A percentile compares a stretch with the other conserved stretches of the same genome.
These are phyloP conservation scores for Aureobasidium lini DNA, from an alignment of 2,329 filamentous ascomycete species.

Conservation along the genomic window DNA sequence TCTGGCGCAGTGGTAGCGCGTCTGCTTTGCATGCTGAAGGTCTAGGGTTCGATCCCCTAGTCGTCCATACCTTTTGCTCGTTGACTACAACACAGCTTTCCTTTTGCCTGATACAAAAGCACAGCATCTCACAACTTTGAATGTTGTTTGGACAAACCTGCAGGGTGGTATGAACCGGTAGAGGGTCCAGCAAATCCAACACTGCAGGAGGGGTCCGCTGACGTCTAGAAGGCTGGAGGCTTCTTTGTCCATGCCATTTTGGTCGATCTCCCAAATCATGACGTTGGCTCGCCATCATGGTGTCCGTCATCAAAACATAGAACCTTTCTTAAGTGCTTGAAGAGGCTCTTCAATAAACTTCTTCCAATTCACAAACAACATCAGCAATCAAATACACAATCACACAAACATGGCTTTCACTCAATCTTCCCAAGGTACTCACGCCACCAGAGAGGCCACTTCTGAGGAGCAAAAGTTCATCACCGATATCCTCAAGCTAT, in stretches of 20 bases:
- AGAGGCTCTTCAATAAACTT: neutral
- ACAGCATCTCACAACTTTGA: neutral
- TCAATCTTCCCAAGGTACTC: slow-evolving; percentile 5
- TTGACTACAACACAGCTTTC: neutral
- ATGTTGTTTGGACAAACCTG: neutral
- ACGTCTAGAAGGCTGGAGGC: neutral
- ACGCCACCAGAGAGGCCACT: neutral
- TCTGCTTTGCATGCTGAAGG: slow-evolving; percentile 15
- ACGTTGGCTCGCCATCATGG: neutral
- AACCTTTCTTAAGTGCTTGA: neutral
- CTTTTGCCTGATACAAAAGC: neutral
- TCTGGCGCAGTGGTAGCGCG: slow-evolving; percentile 13
- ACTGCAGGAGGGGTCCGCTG: neutral
- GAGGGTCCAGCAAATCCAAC: neutral
- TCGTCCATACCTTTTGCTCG: neutral
- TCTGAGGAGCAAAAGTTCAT: slow-evolving; percentile 17
- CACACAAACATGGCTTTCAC: neutral
- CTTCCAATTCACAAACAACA: neutral
- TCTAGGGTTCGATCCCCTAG: slow-evolving; percentile 14
- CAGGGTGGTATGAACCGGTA: neutral
- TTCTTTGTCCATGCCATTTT: neutral
- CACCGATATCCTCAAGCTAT: slow-evolving; percentile 22
- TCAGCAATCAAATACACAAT: neutral
- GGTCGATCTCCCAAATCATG: neutral
- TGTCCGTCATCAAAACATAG: neutral